These are phyloP conservation scores for Eudorina sp. DNA, from an alignment of 139 green algal species.

Conservation along the genomic window DNA sequence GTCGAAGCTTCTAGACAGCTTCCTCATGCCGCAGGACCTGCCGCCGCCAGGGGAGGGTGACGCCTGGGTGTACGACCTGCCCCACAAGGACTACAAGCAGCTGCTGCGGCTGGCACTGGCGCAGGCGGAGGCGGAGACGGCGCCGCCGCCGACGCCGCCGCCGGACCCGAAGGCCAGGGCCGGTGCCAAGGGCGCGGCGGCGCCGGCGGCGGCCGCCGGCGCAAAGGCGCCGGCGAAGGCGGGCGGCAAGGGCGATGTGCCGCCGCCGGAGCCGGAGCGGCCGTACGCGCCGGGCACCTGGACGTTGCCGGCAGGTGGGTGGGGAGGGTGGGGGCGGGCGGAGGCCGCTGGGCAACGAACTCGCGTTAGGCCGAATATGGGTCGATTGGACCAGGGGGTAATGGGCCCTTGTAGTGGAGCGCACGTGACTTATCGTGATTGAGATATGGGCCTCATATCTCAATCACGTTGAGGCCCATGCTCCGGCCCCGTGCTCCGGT, in stretches of 20 bases:
- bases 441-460: too few relatives aligned
- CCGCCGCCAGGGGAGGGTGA: slow-evolving; percentile 47
- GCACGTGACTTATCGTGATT: too few relatives aligned
- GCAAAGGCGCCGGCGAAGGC: not conserved
- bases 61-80: slow-evolving; percentile 51
- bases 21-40: slow-evolving; percentile 69
- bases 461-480: too few relatives aligned
- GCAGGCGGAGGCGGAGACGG: slow-evolving; percentile 29
- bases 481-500: too few relatives aligned
- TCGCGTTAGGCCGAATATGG: too few relatives aligned
- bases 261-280: slow-evolving; percentile 28
- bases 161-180: slow-evolving; percentile 19
- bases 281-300: slow-evolving; percentile 43
- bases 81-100: slow-evolving; percentile 61
- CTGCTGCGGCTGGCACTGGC: slow-evolving; percentile 58
- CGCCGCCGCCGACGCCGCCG: slow-evolving; percentile 19
- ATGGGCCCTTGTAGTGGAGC: too few relatives aligned
- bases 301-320: slow-evolving; percentile 48
- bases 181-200: not conserved
- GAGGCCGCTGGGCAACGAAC: too few relatives aligned
- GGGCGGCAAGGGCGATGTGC: not conserved
- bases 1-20: slow-evolving; percentile 63
- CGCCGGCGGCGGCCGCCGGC: not conserved
- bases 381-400: too few relatives aligned
- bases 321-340: too few relatives aligned